These are phyloP conservation scores for Fragilaria crotonensis DNA, from an alignment of 108 stramenopile genomes.

Conservation along the genomic window DNA sequence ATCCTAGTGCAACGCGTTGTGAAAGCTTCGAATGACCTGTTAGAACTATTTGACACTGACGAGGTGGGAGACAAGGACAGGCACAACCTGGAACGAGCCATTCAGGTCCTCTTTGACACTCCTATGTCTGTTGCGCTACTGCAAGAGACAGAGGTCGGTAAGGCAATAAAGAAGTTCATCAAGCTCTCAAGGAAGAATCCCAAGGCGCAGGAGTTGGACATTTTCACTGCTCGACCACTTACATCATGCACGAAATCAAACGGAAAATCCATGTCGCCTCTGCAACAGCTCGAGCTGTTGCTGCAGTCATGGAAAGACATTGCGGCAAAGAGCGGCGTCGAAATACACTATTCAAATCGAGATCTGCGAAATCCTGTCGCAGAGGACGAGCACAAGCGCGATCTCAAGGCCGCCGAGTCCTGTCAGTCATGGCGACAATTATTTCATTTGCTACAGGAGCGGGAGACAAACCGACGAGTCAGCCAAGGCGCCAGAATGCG, in stretches of 20 bases:
- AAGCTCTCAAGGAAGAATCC: slow-evolving; percentile 23
- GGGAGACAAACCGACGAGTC: slow-evolving; percentile 23
- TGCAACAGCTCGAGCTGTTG: slow-evolving; percentile 12
- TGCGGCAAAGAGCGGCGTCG: slow-evolving; percentile 28
- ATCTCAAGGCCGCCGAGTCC: slow-evolving; percentile 17
- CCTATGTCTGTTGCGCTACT: slow-evolving; percentile 45
- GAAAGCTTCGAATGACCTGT: not conserved
- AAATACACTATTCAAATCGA: slow-evolving; percentile 1
- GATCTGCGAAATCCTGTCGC: not conserved
- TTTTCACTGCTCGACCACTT: not conserved
- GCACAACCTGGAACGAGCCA: slow-evolving; percentile 1
- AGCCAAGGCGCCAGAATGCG: slow-evolving; percentile 46
- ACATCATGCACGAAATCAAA: not conserved
- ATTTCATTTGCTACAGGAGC: slow-evolving; percentile 22
- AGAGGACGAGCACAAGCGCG: not conserved
- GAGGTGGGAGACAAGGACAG: not conserved
- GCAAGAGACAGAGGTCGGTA: slow-evolving; percentile 33
- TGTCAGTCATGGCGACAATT: slow-evolving; percentile 45
- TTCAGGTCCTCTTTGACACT: slow-evolving; percentile 15
- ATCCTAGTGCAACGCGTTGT: slow-evolving; percentile 20
- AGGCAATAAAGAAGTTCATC: slow-evolving; percentile 33
- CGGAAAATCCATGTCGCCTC: slow-evolving; percentile 3
- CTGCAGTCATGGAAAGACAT: slow-evolving; percentile 39
- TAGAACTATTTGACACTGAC: not conserved
- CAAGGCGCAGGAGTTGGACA: not conserved